Evolutionary conservation across 2,329 filamentous ascomycete species (phyloP), one percentile per base, ranked within the genome.

Genomic region (Leptosphaerulina australis): DNA sequence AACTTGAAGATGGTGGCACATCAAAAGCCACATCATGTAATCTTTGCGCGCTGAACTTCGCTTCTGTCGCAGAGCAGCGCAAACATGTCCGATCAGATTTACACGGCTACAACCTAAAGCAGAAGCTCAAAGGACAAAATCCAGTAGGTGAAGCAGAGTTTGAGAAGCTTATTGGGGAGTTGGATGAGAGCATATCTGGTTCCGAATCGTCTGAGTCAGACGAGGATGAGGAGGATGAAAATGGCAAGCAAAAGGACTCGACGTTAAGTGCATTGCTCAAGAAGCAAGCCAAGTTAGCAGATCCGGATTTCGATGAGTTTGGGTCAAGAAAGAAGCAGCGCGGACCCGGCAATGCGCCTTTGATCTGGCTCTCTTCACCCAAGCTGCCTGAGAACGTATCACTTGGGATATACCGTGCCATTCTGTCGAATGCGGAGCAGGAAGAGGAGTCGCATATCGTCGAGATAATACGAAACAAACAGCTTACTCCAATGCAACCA

Each of bases 31-130:
- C 89, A 50, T 83, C 90, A 11, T 99, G 94, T 71, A 85, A 87
- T 1, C 80, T 97, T 4, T 99, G 94, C 74, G 79, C 81, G 29
- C 80, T 91, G 28, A 78, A 81, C 4, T 96, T 95, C 64, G 67
- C 80, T 24, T 87, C 81, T 8, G 81, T 96, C 6, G 80, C 85
- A 53, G 93, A 97, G 55, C 93, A 97, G 69, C 84, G 90, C 54
- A 82, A 84, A 51, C 94, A 99, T 74, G 85, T 90, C 50, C 88
- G 90, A 64, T 96, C 93, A 8, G 94, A 99, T 67, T 80, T 95
- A 38, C 94, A 99, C 72, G 83, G 88, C 58, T 99, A 97, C 76
- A 99, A 99, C 70, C 76, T 97, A 54, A 97, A 96, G 74, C 89
- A 93, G 69, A 96, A 90, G 77, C 77, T 96, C 48, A 85, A 90